Evolutionary conservation across 2,329 filamentous ascomycete genomes (phyloP).

Genomic region (Sporothrix luriei): DNA sequence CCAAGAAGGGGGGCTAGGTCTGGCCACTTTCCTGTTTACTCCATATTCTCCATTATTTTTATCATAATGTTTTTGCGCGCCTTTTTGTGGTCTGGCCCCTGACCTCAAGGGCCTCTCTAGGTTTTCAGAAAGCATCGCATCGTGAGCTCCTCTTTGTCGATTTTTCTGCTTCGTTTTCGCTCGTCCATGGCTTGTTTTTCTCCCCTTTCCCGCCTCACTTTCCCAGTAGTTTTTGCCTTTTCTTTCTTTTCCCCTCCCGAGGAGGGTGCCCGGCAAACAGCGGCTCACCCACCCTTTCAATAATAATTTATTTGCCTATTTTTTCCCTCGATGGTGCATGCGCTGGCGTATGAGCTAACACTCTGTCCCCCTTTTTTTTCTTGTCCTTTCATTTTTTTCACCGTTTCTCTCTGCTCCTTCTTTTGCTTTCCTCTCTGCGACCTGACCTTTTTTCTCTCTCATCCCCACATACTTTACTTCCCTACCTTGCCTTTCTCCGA

Average conservation of each 20-base stretch:
- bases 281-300: not conserved
- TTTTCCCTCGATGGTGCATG: constrained; percentile 22
- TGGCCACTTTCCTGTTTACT: not conserved
- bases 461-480: constrained; percentile 27
- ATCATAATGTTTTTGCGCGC: not conserved
- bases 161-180: constrained; percentile 25
- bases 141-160: constrained; percentile 19
- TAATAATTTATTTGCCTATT: not conserved
- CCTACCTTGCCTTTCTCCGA: constrained; percentile 23
- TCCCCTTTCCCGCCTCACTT: not conserved
- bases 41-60: not conserved
- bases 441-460: not conserved
- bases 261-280: constrained; percentile 1
- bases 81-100: constrained; percentile 6
- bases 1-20: not conserved
- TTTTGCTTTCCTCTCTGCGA: not conserved
- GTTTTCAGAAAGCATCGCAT: constrained; percentile 15
- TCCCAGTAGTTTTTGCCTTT: not conserved
- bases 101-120: not conserved
- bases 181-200: not conserved
- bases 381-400: not conserved
- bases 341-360: constrained; percentile 26
- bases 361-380: not conserved
- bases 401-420: not conserved
- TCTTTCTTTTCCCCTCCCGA: not conserved